Evolutionary conservation across 805 yeast genomes (phyloP).

Genomic region (Candida coquimbonensis): DNA sequence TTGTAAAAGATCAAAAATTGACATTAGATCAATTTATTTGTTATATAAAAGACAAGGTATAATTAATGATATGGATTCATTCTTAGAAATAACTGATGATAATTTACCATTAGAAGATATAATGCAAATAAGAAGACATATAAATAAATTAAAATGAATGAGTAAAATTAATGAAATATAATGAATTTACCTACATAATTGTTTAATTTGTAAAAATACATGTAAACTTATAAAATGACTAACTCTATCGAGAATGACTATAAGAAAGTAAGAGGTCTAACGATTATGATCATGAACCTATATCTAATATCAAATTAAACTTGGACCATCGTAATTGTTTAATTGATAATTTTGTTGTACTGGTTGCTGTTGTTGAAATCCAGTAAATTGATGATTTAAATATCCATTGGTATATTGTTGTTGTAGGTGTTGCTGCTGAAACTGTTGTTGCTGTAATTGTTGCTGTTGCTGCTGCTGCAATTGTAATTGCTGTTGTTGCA

Average conservation of each 20-base stretch:
- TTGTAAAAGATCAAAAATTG: constrained; percentile 22
- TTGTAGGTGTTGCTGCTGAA: constrained; percentile 8
- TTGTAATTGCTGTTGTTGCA: constrained; percentile 27
- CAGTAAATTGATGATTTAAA: constrained; percentile 9
- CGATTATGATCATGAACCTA: too few relatives aligned
- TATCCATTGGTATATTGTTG: constrained; percentile 9
- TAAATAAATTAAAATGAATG: constrained; percentile 15
- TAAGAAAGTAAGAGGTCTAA: too few relatives aligned
- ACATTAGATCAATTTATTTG: constrained; percentile 20
- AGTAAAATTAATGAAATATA: not conserved
- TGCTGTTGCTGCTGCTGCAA: constrained; percentile 26
- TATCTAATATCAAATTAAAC: constrained; percentile 1
- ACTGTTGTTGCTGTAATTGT: constrained; percentile 18
- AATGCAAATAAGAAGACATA: constrained; percentile 15
- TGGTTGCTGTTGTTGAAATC: constrained; percentile 2
- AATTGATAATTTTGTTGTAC: not conserved
- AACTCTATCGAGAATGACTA: too few relatives aligned
- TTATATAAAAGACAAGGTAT: constrained; percentile 27
- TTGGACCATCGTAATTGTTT: constrained; percentile 6
- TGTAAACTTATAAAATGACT: not conserved
- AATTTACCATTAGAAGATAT: constrained; percentile 25
- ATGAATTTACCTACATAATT: not conserved
- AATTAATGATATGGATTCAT: constrained; percentile 9
- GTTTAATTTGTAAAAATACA: not conserved
- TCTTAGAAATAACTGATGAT: constrained; percentile 23